Base-by-base conservation (phyloP, 176 grass and related monocot genomes). In the Raddia distichophylla region DNA sequence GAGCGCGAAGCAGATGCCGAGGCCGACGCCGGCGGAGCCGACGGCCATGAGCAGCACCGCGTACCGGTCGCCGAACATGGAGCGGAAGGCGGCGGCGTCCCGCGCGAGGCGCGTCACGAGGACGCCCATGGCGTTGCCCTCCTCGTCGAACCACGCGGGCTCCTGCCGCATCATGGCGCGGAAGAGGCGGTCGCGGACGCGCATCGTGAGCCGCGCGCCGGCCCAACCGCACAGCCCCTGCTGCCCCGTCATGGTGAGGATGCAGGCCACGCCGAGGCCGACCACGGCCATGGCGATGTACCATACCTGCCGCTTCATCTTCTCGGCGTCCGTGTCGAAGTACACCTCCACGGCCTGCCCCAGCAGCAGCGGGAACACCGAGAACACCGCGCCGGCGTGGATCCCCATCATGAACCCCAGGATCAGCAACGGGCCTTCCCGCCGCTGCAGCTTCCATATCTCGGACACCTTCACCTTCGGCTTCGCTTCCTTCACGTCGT, bases 191-290 rank as follows among this genome's bases (percentile, higher is more conserved):
- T 81, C 47, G 0, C 92, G 83, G 49, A 91, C 83, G 2, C 89
- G 79, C 60, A 56, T 73, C 2, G 92, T 94, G 14, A 94, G 89
- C 19, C 80, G 70, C 0, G 89, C 71, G 0, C 92, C 83, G 0
- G 89, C 89, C 89, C 89, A 94, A 0, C 89, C 89, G 22, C 91
- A 93, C 14, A 94, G 78, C 1, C 88, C 86, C 40, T 94, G 86
- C 62, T 91, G 92, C n/a, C 86, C 72, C 3, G 88, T 91, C 91
- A 93, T 90, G 69, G 88, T 73, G 16, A 93, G 0, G 16, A 93
- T 83, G 82, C 82, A 88, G 17, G 69, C 91, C 49, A 90, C 18
- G 59, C 91, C 91, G 10, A 93, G 82, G 0, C 85, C 91, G 0
- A 90, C 88, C 19, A 90, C 46, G 10, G 82, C 74, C 4, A 66